Base-by-base conservation (phyloP, 768 basidiomycete species). In the Boletus subcaerulescens region DNA sequence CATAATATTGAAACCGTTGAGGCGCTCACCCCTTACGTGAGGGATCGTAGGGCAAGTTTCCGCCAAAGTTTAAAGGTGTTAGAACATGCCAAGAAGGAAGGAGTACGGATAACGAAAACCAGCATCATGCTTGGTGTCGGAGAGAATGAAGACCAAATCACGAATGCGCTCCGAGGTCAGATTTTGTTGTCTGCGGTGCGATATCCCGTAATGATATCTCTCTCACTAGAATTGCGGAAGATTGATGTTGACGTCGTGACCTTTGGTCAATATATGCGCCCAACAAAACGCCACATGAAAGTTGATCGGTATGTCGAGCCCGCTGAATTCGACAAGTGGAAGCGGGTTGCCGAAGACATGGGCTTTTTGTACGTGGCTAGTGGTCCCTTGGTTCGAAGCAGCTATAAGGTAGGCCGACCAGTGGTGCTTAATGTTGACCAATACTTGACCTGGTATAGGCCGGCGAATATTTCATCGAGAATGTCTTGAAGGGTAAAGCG, bases 211-310 rank as follows among this genome's bases (percentile, higher is more conserved):
- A 40, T 50, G 32, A 60, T 20, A 45, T 47, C 31, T 9, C 2
- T n/a, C 10, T 42, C 54, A 36, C 44, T 68, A 98, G 97, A 96
- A 59, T 80, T 98, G 8, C 87, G 96, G 42, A 86, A 86, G 60
- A 77, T 85, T 44, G 81, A 93, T 60, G 95, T 98, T 43, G 96
- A 98, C 65, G 96, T 99, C 7, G 93, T 99, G 29, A 99, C 97
- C 2, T 98, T 99, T 68, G 97, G 97, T 3, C 97, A 99, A 74
- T 99, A 99, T 72, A 98, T 99, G 97, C 89, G 97, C 46, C 97
- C 97, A 8, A 98, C 97, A 10, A 98, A 98, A 72, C 83, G 87
- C 29, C 97, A 99, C 73, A 98, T 99, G 97, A 99, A 98, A 72
- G 97, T 99, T 11, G 89, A 93, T 61, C 89, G 93, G 31, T 99